Evolutionary conservation across 768 basidiomycete genomes (phyloP).

Genomic region (Fibroporia radiculosa): DNA sequence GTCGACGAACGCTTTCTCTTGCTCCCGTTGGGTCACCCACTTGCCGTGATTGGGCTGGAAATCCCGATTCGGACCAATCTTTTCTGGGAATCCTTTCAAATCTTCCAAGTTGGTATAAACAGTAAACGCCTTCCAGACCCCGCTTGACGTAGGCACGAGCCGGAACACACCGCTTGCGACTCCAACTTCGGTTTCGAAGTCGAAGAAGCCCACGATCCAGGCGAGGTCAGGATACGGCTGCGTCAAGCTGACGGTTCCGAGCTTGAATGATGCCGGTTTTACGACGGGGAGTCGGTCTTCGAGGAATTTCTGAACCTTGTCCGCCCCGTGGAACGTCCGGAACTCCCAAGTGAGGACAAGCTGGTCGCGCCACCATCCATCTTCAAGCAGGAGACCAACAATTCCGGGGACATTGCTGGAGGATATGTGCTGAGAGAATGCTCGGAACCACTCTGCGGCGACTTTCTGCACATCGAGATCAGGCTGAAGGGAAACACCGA

Average conservation of each 20-base stretch:
- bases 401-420: conserved; percentile 28
- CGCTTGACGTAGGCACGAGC: conserved; percentile 34
- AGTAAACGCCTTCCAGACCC: conserved; percentile 40
- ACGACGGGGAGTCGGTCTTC: conserved; percentile 16
- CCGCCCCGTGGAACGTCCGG: conserved; percentile 28
- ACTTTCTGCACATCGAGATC: conserved; percentile 30
- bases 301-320: conserved; percentile 23
- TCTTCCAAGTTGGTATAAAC: conserved; percentile 46
- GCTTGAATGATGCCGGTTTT: conserved; percentile 13
- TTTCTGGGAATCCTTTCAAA: conserved; percentile 38
- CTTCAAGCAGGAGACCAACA: conserved; percentile 25
- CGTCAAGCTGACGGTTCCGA: conserved; percentile 12
- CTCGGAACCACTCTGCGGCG: conserved; percentile 34
- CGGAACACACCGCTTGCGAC: conserved; percentile 33
- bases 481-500: conserved; percentile 15
- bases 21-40: conserved; percentile 32
- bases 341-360: conserved; percentile 31
- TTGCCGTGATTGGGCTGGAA: conserved; percentile 30
- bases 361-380: conserved; percentile 27
- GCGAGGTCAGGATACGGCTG: conserved; percentile 20
- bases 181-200: conserved; percentile 36
- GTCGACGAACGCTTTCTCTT: conserved; percentile 32
- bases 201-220: conserved; percentile 27
- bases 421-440: conserved; percentile 28
- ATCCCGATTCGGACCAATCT: conserved; percentile 26